Percentiles rank a stretch among this genome's conserved stretches.
These are phyloP conservation scores for Sporisorium sorghi DNA, from an alignment of 1,284 basidiomycete genomes.

Conservation along the genomic window DNA sequence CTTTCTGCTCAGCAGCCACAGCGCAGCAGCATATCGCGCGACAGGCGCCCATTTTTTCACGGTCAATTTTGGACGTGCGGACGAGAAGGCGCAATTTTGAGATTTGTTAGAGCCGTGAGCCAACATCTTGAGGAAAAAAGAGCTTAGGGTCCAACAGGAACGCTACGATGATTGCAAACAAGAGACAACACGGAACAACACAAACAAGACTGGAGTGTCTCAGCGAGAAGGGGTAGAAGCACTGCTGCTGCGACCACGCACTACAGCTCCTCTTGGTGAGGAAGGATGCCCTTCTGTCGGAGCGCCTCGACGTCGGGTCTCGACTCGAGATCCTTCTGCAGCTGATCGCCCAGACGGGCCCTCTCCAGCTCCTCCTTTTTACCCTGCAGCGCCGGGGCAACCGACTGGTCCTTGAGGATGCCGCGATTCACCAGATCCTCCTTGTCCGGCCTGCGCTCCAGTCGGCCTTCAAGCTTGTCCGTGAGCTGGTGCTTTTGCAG, in stretches of 20 bases:
- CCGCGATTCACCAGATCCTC: constrained; percentile 49
- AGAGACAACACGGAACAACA: not conserved
- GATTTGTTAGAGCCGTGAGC: not conserved
- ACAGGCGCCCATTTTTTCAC: constrained; percentile 14
- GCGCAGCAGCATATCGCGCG: constrained; percentile 12
- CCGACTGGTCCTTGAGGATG: constrained; percentile 73
- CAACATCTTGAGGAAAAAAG: not conserved
- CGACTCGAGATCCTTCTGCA: constrained; percentile 76
- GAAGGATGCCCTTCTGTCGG: constrained; percentile 78
- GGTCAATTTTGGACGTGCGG: constrained; percentile 3
- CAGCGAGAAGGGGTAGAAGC: not conserved
- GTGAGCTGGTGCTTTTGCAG: constrained; percentile 68
- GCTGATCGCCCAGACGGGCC: constrained; percentile 71
- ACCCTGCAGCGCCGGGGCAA: constrained; percentile 78
- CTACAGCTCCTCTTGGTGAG: constrained; percentile 31
- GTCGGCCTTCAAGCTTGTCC: constrained; percentile 43
- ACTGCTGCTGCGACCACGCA: too few relatives aligned
- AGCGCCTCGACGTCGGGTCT: constrained; percentile 79
- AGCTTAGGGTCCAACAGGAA: not conserved
- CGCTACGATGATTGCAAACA: constrained; percentile 6
- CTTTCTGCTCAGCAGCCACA: not conserved
- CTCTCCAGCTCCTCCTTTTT: constrained; percentile 74
- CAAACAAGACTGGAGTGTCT: too few relatives aligned
- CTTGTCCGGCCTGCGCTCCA: constrained; percentile 50
- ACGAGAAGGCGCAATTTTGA: not conserved